Percentiles rank a stretch among this genome's conserved stretches.
Evolutionary conservation across 1,284 basidiomycete genomes (phyloP).

Genomic region (Cutaneotrichosporon cutaneum): DNA sequence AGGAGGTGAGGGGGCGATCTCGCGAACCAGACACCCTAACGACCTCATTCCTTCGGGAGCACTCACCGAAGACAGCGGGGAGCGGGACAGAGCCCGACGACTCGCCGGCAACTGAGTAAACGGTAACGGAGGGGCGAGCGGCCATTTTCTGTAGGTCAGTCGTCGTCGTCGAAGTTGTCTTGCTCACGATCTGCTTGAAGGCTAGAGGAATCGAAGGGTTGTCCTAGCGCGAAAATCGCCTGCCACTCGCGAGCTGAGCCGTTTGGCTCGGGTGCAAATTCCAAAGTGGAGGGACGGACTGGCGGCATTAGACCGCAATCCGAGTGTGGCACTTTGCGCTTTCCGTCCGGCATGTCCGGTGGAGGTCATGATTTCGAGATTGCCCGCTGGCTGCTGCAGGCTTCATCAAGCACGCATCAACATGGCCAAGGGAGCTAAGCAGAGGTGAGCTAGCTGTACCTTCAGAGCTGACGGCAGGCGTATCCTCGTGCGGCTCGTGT

Average conservation of each 20-base stretch:
- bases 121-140: slow-evolving; percentile 82
- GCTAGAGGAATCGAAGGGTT: slow-evolving; percentile 1
- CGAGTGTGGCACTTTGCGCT: neutral
- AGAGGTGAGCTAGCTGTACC: slow-evolving; percentile 54
- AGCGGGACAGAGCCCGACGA: slow-evolving; percentile 85
- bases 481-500: slow-evolving; percentile 77
- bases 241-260: neutral
- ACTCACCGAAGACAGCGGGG: slow-evolving; percentile 78
- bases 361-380: slow-evolving; percentile 12
- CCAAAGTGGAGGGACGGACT: neutral
- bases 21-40: too few relatives aligned
- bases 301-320: neutral
- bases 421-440: slow-evolving; percentile 60
- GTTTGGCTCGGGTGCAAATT: slow-evolving; percentile 5
- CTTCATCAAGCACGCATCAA: slow-evolving; percentile 6
- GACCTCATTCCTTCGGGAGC: too few relatives aligned
- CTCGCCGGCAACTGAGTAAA: slow-evolving; percentile 76
- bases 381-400: neutral
- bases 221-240: neutral
- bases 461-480: slow-evolving; percentile 58
- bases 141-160: slow-evolving; percentile 61
- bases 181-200: slow-evolving; percentile 11
- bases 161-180: neutral
- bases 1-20: too few relatives aligned
- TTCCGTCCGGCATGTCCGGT: neutral